A percentile compares a stretch with the other conserved stretches of the same genome.
Conservation (phyloP, 495 filamentous ascomycete genomes). For the Neurospora africana region DNA sequence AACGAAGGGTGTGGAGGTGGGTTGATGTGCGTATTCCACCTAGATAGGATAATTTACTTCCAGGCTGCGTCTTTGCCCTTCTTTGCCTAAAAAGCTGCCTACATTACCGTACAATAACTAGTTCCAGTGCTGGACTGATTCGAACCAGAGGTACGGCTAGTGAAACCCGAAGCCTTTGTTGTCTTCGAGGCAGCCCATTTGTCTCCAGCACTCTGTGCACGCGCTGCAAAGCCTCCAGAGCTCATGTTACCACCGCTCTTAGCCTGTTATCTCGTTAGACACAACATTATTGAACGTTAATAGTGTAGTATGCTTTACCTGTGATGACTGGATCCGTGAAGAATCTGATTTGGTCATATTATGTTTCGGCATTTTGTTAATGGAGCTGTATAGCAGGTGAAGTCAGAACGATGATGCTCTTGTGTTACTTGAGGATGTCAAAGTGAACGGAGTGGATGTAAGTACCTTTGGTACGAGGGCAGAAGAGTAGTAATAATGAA, state of each 20-base stretch:
- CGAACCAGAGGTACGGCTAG: not conserved
- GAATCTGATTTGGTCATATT: not conserved
- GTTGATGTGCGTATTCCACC: not conserved
- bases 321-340: not conserved
- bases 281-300: not conserved
- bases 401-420: not conserved
- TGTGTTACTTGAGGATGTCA: not conserved
- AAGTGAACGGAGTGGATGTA: not conserved
- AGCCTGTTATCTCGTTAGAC: not conserved
- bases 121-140: not conserved
- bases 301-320: not conserved
- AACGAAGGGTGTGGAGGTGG: not conserved
- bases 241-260: slow-evolving; percentile 4
- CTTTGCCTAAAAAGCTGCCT: not conserved
- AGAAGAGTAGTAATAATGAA: not conserved
- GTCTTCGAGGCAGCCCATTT: not conserved
- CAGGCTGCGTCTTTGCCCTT: not conserved
- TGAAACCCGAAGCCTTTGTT: not conserved
- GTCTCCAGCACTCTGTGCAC: not conserved
- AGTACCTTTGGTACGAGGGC: not conserved
- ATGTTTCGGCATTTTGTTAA: not conserved
- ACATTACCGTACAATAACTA: too few species aligned
- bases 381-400: not conserved
- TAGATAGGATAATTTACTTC: not conserved
- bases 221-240: not conserved